phyloP scores from a whole-genome alignment of 2,329 filamentous ascomycete genomes.

The Penicillium sp. region DNA sequence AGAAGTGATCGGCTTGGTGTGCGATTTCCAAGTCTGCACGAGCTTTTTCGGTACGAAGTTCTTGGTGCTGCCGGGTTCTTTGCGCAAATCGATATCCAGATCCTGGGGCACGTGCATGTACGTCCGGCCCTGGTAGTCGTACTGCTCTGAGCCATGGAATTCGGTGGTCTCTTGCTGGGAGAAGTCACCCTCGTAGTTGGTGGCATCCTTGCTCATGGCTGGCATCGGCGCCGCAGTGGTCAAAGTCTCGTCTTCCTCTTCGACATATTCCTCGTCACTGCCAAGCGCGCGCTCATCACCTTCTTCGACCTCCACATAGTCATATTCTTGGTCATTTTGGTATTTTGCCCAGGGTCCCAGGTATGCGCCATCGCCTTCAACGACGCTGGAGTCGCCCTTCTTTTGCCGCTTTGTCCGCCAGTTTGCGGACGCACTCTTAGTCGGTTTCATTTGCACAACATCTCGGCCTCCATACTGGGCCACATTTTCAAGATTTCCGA shows the following conservation, averaged over 20 bases:
- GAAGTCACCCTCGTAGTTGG: slow-evolving; percentile 52
- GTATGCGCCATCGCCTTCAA: slow-evolving; percentile 85
- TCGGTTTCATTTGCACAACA: slow-evolving; percentile 55
- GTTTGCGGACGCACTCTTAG: slow-evolving; percentile 69
- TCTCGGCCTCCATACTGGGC: slow-evolving; percentile 50
- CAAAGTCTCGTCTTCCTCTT: slow-evolving; percentile 60
- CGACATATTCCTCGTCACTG: slow-evolving; percentile 76
- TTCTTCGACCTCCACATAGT: slow-evolving; percentile 63
- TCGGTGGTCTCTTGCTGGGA: slow-evolving; percentile 75
- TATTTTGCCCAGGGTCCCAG: slow-evolving; percentile 94
- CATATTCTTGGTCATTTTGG: slow-evolving; percentile 68
- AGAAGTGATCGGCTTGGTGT: slow-evolving; percentile 81
- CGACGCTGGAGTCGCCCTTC: slow-evolving; percentile 79
- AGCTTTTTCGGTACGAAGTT: slow-evolving; percentile 96
- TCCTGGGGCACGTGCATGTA: slow-evolving; percentile 98
- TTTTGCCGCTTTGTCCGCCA: slow-evolving; percentile 74
- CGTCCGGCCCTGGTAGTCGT: slow-evolving; percentile 91
- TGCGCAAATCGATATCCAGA: slow-evolving; percentile 78
- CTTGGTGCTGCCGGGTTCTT: slow-evolving; percentile 74
- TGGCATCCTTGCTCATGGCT: slow-evolving; percentile 52
- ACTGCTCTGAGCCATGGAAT: slow-evolving; percentile 79
- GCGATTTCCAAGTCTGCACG: slow-evolving; percentile 83
- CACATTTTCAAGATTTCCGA: slow-evolving; percentile 50
- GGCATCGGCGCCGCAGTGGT: slow-evolving; percentile 49
- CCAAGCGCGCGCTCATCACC: slow-evolving; percentile 68